Percentiles rank a stretch among this genome's conserved stretches.
These are phyloP conservation scores for Rhizoclosmatium sp. DNA, from an alignment of 192 early-diverging fungal genomes.

Conservation along the genomic window DNA sequence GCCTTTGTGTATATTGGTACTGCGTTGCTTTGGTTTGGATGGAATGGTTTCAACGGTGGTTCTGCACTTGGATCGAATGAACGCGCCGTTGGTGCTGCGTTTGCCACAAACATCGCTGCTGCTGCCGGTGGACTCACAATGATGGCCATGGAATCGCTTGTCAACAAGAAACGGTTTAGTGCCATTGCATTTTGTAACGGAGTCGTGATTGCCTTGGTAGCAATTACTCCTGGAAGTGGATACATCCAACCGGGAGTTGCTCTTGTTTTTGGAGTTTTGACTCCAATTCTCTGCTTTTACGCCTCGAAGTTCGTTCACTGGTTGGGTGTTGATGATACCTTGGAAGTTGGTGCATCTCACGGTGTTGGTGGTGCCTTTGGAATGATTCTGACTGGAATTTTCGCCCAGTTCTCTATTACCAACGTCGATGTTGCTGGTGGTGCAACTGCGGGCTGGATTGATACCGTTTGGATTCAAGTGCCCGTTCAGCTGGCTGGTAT, in stretches of 20 bases:
- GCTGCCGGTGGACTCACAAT: slow-evolving; percentile 80
- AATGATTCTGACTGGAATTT: slow-evolving; percentile 83
- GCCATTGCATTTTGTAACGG: slow-evolving; percentile 95
- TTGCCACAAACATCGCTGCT: slow-evolving; percentile 89
- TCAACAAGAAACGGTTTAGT: slow-evolving; percentile 76
- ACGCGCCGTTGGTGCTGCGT: slow-evolving; percentile 89
- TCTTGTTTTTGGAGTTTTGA: slow-evolving; percentile 40
- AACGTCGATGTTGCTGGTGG: slow-evolving; percentile 60
- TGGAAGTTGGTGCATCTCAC: slow-evolving; percentile 90
- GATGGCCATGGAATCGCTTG: slow-evolving; percentile 81
- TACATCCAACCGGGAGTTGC: slow-evolving; percentile 81
- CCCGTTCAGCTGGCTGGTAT: slow-evolving; percentile 74
- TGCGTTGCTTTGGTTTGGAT: slow-evolving; percentile 84
- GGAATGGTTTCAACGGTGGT: slow-evolving; percentile 95
- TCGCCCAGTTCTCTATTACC: slow-evolving; percentile 77
- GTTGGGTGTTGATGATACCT: slow-evolving; percentile 47
- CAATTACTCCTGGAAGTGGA: slow-evolving; percentile 93
- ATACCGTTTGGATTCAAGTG: slow-evolving; percentile 74
- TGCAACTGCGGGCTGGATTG: slow-evolving; percentile 73
- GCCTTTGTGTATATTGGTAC: slow-evolving; percentile 85
- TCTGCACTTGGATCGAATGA: slow-evolving; percentile 87
- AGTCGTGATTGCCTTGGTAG: slow-evolving; percentile 91
- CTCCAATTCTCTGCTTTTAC: slow-evolving; percentile 24
- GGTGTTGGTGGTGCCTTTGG: slow-evolving; percentile 86
- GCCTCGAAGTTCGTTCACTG: slow-evolving; percentile 9